Conservation (phyloP, 2,329 filamentous ascomycete genomes). For the Phaeosphaeria sp. region DNA sequence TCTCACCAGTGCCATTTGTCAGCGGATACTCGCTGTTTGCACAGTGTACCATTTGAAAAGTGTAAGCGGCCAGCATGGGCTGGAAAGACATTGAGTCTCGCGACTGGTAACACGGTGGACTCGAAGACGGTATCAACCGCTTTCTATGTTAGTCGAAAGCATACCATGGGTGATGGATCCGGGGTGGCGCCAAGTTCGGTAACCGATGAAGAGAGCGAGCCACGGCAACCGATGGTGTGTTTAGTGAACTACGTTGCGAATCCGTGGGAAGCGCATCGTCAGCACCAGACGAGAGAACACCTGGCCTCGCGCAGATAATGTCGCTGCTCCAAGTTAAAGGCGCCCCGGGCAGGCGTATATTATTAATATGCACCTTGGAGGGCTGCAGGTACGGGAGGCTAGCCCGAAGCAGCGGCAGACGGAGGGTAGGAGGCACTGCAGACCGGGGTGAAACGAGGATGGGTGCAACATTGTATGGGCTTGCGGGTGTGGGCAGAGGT, state of each 20-base stretch:
- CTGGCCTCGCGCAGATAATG: constrained; percentile 28
- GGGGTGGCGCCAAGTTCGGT: not conserved
- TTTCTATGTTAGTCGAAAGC: no score
- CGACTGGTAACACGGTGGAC: no score
- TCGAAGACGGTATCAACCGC: no score
- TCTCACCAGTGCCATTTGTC: not conserved
- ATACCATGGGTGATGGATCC: no score
- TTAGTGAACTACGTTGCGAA: not conserved
- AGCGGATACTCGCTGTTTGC: not conserved
- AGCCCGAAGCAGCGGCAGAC: constrained; percentile 18
- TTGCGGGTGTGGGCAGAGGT: not conserved
- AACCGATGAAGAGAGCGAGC: not conserved
- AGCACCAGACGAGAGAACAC: constrained; percentile 24
- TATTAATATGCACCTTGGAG: constrained; percentile 28
- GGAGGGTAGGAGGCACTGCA: not conserved
- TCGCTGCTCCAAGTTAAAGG: constrained; percentile 6
- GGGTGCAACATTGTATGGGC: not conserved
- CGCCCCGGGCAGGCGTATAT: constrained; percentile 22
- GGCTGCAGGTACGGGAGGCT: constrained; percentile 13
- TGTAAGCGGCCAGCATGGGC: no score
- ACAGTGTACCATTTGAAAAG: no score
- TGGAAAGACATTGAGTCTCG: no score
- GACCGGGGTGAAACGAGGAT: not conserved
- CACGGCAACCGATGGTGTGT: not conserved
- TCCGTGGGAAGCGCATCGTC: not conserved